These are phyloP conservation scores for Nothomitra cinnamomea DNA, from an alignment of 2,329 filamentous ascomycete genomes.

Conservation along the genomic window DNA sequence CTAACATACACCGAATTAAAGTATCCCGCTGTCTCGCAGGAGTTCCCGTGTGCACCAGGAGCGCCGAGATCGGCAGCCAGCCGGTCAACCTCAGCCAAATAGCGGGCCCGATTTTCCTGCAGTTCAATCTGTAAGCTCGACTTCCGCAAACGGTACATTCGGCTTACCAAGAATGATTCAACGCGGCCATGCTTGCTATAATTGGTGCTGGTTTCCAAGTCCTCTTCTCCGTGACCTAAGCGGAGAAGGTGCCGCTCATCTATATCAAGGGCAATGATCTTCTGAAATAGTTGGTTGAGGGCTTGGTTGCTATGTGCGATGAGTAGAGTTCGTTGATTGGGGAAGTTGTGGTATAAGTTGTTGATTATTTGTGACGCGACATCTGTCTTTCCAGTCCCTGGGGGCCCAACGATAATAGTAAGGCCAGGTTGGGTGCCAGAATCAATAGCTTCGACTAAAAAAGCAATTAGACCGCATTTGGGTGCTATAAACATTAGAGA, in stretches of 20 bases:
- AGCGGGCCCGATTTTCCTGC: constrained; percentile 56
- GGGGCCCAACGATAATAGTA: constrained; percentile 85
- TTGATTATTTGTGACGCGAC: constrained; percentile 97
- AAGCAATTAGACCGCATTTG: not conserved
- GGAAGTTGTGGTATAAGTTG: constrained; percentile 97
- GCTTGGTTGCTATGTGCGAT: constrained; percentile 97
- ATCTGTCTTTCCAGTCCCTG: constrained; percentile 97
- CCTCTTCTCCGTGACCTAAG: constrained; percentile 88
- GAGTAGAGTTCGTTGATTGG: constrained; percentile 74
- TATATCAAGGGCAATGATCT: constrained; percentile 91
- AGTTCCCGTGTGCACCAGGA: constrained; percentile 86
- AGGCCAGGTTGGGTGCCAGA: constrained; percentile 89
- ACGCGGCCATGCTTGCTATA: constrained; percentile 93
- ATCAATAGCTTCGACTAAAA: constrained; percentile 62
- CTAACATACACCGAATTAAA: constrained; percentile 86
- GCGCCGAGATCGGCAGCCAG: constrained; percentile 72
- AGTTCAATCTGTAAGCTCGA: not conserved
- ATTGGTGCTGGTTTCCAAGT: constrained; percentile 67
- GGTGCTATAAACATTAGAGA: no score
- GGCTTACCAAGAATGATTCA: constrained; percentile 59
- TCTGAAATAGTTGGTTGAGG: constrained; percentile 91
- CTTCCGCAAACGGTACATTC: not conserved
- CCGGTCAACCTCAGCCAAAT: constrained; percentile 69
- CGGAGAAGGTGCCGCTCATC: constrained; percentile 86
- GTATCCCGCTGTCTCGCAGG: constrained; percentile 91